Conservation (phyloP, 2,329 filamentous ascomycete species). For the Chrysoporthe cubensis region DNA sequence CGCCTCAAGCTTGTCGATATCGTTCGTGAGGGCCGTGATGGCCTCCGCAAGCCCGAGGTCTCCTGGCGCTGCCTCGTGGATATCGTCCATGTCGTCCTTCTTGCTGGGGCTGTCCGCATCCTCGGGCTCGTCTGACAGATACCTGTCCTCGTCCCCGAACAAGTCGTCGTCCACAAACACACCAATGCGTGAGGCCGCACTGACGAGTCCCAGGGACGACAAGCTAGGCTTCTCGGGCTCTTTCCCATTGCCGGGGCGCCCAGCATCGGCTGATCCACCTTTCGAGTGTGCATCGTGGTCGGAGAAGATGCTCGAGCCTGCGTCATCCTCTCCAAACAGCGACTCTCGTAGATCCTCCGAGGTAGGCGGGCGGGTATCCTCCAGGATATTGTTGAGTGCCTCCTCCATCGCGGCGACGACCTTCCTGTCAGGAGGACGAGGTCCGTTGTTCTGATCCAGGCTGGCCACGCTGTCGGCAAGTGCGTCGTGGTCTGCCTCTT, state of each 20-base stretch:
- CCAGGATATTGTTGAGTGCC: slow-evolving; percentile 90
- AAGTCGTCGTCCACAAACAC: slow-evolving; percentile 94
- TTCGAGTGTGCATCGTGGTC: slow-evolving; percentile 63
- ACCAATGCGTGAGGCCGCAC: slow-evolving; percentile 81
- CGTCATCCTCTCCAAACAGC: slow-evolving; percentile 64
- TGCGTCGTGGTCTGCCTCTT: slow-evolving; percentile 73
- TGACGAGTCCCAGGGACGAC: slow-evolving; percentile 88
- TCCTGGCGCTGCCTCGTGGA: slow-evolving; percentile 92
- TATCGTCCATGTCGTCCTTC: slow-evolving; percentile 73
- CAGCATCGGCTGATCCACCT: slow-evolving; percentile 44
- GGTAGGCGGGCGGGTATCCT: slow-evolving; percentile 69
- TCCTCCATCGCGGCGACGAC: slow-evolving; percentile 93
- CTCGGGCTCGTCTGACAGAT: slow-evolving; percentile 83
- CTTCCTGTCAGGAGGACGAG: slow-evolving; percentile 68
- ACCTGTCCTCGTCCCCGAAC: slow-evolving; percentile 86
- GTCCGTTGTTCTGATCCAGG: slow-evolving; percentile 71
- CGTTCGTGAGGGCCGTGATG: slow-evolving; percentile 82
- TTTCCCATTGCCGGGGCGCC: slow-evolving; percentile 45
- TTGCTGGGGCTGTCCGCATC: slow-evolving; percentile 64
- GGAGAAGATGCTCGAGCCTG: slow-evolving; percentile 54
- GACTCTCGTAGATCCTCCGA: slow-evolving; percentile 68
- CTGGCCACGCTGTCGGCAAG: slow-evolving; percentile 76
- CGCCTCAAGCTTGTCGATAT: slow-evolving; percentile 85
- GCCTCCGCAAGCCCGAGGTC: slow-evolving; percentile 93
- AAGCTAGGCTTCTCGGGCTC: slow-evolving; percentile 78